Percentiles rank a stretch among this genome's conserved stretches.
phyloP scores from a whole-genome alignment of 306 rosid genomes.

The Boehmeria nivea region DNA sequence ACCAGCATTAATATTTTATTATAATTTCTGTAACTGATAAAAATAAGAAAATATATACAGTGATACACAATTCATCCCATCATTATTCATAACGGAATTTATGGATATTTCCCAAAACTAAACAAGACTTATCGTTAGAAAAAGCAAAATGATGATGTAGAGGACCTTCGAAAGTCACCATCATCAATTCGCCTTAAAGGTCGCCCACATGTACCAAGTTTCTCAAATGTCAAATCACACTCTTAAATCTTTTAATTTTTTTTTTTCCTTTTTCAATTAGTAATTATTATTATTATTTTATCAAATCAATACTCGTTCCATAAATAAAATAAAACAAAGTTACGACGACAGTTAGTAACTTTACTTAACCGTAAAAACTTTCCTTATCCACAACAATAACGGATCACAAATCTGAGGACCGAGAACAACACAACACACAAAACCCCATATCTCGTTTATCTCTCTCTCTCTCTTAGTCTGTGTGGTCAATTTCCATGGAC shows the following conservation, averaged over 20 bases:
- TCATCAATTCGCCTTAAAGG: neutral
- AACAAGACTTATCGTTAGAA: slow-evolving; percentile 1
- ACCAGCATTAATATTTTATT: too few species aligned
- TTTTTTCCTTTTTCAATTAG: too few species aligned
- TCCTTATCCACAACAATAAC: neutral
- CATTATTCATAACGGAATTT: neutral
- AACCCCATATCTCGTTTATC: neutral
- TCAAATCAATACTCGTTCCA: too few species aligned
- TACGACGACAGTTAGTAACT: too few species aligned
- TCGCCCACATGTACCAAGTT: slow-evolving; percentile 9
- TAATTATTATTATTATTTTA: too few species aligned
- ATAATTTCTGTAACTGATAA: neutral
- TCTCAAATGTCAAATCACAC: slow-evolving; percentile 4
- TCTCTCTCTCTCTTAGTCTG: too few species aligned
- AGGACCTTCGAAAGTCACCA: slow-evolving; percentile 4
- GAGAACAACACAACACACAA: too few species aligned
- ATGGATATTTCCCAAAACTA: neutral
- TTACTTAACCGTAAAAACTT: too few species aligned
- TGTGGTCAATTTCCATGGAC: slow-evolving; percentile 35
- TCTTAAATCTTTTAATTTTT: neutral
- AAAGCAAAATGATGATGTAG: neutral
- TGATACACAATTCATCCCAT: too few species aligned
- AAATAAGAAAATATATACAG: neutral
- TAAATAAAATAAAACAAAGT: too few species aligned
- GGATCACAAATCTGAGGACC: neutral